Evolutionary conservation across 257 asterid genomes (phyloP).

Genomic region (Lithospermum erythrorhizon): DNA sequence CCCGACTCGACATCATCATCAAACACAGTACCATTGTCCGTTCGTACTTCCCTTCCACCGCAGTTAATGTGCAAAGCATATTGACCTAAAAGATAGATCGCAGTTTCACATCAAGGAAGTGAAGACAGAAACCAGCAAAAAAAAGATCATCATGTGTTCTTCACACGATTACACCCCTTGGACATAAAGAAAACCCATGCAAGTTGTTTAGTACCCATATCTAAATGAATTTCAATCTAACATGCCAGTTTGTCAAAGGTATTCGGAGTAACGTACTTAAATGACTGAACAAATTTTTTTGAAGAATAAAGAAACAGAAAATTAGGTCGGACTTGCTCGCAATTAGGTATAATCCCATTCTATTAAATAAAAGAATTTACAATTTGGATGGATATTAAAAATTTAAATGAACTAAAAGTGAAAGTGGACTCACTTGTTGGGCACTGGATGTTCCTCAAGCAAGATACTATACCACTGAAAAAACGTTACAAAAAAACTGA

Average conservation of each 20-base stretch:
- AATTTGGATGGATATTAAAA: too few species aligned
- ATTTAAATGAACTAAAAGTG: neutral
- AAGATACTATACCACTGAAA: conserved; percentile 34
- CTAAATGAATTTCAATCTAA: too few species aligned
- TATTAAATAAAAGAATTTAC: too few species aligned
- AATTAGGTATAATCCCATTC: neutral
- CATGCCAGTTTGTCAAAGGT: too few species aligned
- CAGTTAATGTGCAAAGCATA: conserved; percentile 44
- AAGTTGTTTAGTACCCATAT: too few species aligned
- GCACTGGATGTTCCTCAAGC: conserved; percentile 26
- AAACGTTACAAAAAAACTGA: neutral
- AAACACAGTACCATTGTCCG: conserved; percentile 17
- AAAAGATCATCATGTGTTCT: too few species aligned
- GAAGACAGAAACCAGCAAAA: too few species aligned
- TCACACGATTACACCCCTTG: too few species aligned
- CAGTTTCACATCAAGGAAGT: neutral
- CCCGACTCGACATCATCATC: conserved; percentile 31
- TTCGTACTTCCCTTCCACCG: conserved; percentile 33
- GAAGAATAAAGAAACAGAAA: neutral
- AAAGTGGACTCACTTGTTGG: conserved; percentile 28
- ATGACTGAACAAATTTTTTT: too few species aligned
- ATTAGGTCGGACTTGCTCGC: too few species aligned
- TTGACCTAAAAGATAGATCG: conserved; percentile 15
- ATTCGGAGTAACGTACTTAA: too few species aligned
- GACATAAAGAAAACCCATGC: too few species aligned